Conservation (phyloP, 192 early-diverging fungal species). For the Phycomyces blakesleeanus region DNA sequence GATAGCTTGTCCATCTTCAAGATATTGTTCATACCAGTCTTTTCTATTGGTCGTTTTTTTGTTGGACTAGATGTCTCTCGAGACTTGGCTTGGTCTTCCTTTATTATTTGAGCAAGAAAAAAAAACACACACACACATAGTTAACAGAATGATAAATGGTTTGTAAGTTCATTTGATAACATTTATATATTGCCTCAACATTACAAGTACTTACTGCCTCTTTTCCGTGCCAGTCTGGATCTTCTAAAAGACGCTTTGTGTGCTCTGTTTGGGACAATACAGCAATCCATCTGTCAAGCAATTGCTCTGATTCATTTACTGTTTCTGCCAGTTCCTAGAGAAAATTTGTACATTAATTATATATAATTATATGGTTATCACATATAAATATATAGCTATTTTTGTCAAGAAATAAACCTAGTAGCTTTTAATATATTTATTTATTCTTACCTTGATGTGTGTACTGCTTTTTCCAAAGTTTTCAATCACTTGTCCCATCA, state of each 20-base stretch:
- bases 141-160: no score
- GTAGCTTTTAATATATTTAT: no score
- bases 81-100: no score
- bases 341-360: background rate
- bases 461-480: slow-evolving; percentile 12
- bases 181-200: background rate
- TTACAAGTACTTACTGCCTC: slow-evolving; percentile 20
- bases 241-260: slow-evolving; percentile 44
- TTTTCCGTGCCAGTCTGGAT: slow-evolving; percentile 47
- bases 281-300: slow-evolving; percentile 50
- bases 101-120: no score
- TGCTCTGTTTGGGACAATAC: slow-evolving; percentile 53
- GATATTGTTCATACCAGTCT: no score
- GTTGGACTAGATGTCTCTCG: no score
- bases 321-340: slow-evolving; percentile 47
- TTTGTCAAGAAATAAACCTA: no score
- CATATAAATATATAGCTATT: no score
- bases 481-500: slow-evolving; percentile 10
- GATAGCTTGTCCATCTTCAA: no score
- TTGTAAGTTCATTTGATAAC: background rate
- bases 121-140: no score
- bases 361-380: no score
- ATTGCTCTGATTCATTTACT: slow-evolving; percentile 49
- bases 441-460: slow-evolving; percentile 12
- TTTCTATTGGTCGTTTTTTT: no score